A percentile compares a stretch with the other conserved stretches of the same genome.
phyloP scores from a whole-genome alignment of 352 stramenopile species.

The Pythium angustatum region DNA sequence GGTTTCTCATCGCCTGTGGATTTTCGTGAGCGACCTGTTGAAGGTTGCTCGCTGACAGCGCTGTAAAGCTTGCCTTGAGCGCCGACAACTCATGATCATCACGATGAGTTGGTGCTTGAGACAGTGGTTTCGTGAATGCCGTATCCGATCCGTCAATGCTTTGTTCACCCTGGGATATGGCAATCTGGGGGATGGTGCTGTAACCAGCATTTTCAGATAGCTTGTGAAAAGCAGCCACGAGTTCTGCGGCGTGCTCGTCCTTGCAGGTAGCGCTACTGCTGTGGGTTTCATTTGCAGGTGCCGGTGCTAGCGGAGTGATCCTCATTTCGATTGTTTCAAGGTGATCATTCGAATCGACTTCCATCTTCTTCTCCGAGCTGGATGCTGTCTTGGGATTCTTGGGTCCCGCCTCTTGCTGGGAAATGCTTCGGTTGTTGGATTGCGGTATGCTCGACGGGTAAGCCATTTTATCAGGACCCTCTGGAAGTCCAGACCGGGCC shows the following conservation, averaged over 20 bases:
- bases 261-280: too few relatives aligned
- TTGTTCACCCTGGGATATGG: neutral
- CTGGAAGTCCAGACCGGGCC: constrained; percentile 12
- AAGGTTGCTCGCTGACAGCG: neutral
- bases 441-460: neutral
- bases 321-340: too few relatives aligned
- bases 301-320: too few relatives aligned
- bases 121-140: neutral
- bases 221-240: neutral
- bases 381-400: too few relatives aligned
- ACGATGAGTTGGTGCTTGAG: neutral
- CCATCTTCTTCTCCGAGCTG: too few relatives aligned
- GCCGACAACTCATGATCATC: neutral
- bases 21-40: too few relatives aligned
- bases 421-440: too few relatives aligned
- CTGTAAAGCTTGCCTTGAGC: neutral
- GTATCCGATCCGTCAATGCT: neutral
- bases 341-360: too few relatives aligned
- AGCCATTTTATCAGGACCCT: neutral
- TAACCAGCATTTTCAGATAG: neutral
- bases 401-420: too few relatives aligned
- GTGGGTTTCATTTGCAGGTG: too few relatives aligned
- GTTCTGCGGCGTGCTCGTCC: neutral
- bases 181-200: too few relatives aligned
- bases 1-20: too few relatives aligned